Conservation (phyloP, 805 yeast genomes). For the Alloascoidea africana region DNA sequence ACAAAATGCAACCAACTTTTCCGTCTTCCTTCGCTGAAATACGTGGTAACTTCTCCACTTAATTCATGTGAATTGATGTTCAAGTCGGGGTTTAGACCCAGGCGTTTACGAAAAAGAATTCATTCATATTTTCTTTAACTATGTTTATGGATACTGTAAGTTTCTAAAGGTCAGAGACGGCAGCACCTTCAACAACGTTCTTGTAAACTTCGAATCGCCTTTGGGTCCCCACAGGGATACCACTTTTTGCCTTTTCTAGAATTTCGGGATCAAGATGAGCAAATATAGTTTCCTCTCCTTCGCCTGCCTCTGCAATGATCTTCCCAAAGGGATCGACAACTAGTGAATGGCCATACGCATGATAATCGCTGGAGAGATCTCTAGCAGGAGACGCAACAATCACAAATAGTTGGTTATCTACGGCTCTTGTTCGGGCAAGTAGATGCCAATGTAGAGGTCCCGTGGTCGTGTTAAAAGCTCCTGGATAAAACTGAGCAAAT, state of each 20-base stretch:
- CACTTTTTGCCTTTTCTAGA: conserved; percentile 40
- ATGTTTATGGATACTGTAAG: neutral
- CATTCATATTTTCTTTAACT: neutral
- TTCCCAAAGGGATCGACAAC: conserved; percentile 91
- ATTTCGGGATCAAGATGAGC: conserved; percentile 56
- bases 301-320: conserved; percentile 63
- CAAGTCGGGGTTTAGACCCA: too few species aligned
- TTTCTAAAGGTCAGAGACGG: conserved; percentile 8
- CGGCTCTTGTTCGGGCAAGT: conserved; percentile 70
- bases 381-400: conserved; percentile 84
- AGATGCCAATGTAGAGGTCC: conserved; percentile 86
- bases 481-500: conserved; percentile 64
- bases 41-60: too few species aligned
- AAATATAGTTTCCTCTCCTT: conserved; percentile 59
- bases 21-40: too few species aligned
- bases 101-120: too few species aligned
- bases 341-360: conserved; percentile 75
- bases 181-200: conserved; percentile 20
- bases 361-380: conserved; percentile 53
- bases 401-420: conserved; percentile 74
- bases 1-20: too few species aligned
- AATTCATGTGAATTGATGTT: too few species aligned
- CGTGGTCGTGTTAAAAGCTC: conserved; percentile 86
- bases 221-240: conserved; percentile 57
- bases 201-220: conserved; percentile 55